Evolutionary conservation across 2,329 filamentous ascomycete species (phyloP).

Genomic region (Monosporascus sp.): DNA sequence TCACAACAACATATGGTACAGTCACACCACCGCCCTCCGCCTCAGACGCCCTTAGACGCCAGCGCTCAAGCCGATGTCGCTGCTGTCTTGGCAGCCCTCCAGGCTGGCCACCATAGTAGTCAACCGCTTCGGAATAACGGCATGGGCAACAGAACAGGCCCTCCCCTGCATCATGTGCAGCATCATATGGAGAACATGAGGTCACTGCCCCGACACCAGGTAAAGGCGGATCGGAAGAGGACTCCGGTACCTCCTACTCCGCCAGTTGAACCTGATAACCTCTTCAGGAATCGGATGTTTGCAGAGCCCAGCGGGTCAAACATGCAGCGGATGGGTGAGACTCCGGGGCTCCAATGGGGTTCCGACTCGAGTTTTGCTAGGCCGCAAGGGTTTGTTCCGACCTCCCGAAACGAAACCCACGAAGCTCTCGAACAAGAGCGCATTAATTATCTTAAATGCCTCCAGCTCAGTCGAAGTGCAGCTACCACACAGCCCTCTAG

Average conservation of each 20-base stretch:
- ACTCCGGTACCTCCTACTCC: slow-evolving; percentile 18
- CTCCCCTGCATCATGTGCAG: slow-evolving; percentile 12
- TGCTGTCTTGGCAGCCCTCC: slow-evolving; percentile 24
- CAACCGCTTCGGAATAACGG: slow-evolving; percentile 11
- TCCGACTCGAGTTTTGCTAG: slow-evolving; percentile 61
- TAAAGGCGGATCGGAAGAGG: slow-evolving; percentile 10
- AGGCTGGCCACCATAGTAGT: slow-evolving; percentile 18
- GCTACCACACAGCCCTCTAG: slow-evolving; percentile 56
- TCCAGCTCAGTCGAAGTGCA: slow-evolving; percentile 53
- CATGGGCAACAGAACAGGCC: slow-evolving; percentile 9
- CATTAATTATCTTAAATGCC: slow-evolving; percentile 50
- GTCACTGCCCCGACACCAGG: slow-evolving; percentile 10
- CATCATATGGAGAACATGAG: slow-evolving; percentile 12
- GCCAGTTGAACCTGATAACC: slow-evolving; percentile 15
- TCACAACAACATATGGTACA: slow-evolving; percentile 11
- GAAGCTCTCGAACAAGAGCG: slow-evolving; percentile 52
- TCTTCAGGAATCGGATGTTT: slow-evolving; percentile 39
- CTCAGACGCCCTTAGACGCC: slow-evolving; percentile 17
- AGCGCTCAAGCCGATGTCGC: slow-evolving; percentile 21
- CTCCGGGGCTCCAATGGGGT: slow-evolving; percentile 55
- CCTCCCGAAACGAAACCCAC: slow-evolving; percentile 50
- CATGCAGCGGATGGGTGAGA: slow-evolving; percentile 27
- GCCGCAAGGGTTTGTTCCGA: slow-evolving; percentile 54
- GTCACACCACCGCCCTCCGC: slow-evolving; percentile 11
- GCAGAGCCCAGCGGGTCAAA: slow-evolving; percentile 17